Percentiles rank a stretch among this genome's conserved stretches.
These are phyloP conservation scores for Stagonosporopsis tanaceti DNA, from an alignment of 2,329 filamentous ascomycete species.

Conservation along the genomic window DNA sequence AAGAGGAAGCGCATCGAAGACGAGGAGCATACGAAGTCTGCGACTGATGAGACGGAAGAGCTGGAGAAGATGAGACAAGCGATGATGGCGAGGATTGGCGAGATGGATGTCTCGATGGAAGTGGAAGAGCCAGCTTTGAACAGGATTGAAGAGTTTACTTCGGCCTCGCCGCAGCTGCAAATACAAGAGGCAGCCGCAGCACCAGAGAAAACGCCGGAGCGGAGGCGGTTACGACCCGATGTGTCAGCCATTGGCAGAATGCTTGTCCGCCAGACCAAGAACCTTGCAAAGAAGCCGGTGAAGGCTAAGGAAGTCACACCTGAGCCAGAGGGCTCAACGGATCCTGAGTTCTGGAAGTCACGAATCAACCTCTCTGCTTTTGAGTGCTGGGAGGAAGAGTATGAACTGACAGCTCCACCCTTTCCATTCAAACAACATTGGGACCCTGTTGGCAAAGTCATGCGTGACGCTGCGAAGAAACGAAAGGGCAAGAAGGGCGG, in stretches of 20 bases:
- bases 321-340: conserved; percentile 47
- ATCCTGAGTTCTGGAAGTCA: conserved; percentile 73
- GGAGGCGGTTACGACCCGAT: conserved; percentile 37
- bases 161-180: conserved; percentile 1
- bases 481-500: conserved; percentile 61
- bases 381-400: conserved; percentile 74
- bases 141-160: neutral
- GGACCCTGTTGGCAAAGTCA: conserved; percentile 75
- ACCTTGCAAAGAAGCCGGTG: conserved; percentile 27
- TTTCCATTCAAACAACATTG: conserved; percentile 91
- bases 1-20: conserved; percentile 37
- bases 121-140: conserved; percentile 5
- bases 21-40: conserved; percentile 23
- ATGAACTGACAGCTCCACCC: conserved; percentile 74
- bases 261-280: conserved; percentile 39
- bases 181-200: neutral
- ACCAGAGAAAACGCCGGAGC: conserved; percentile 21
- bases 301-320: conserved; percentile 31
- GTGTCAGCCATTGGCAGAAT: conserved; percentile 42
- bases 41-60: conserved; percentile 23
- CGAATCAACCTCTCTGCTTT: conserved; percentile 80
- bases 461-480: conserved; percentile 66
- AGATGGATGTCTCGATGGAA: conserved; percentile 7
- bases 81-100: conserved; percentile 32
- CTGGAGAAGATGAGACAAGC: conserved; percentile 33